phyloP scores from a whole-genome alignment of 352 stramenopile genomes.

The Phytophthora rubi region DNA sequence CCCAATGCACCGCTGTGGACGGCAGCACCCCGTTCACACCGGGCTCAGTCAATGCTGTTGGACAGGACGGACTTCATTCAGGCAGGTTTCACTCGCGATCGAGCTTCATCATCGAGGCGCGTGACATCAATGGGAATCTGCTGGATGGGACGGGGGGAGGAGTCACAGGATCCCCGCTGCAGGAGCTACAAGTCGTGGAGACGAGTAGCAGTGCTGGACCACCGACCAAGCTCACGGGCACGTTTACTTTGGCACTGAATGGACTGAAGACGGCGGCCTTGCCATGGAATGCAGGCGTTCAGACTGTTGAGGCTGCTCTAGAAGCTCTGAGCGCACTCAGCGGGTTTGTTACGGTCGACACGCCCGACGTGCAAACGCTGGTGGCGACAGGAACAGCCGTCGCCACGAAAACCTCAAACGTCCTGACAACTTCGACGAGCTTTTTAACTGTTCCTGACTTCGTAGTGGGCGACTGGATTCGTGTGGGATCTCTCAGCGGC shows the following conservation, averaged over 20 bases:
- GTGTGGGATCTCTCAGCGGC: slow-evolving; percentile 77
- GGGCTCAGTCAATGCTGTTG: slow-evolving; percentile 61
- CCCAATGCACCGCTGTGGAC: slow-evolving; percentile 74
- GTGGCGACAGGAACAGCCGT: slow-evolving; percentile 60
- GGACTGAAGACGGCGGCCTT: slow-evolving; percentile 62
- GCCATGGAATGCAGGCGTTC: slow-evolving; percentile 79
- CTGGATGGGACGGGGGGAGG: slow-evolving; percentile 85
- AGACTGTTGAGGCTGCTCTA: slow-evolving; percentile 77
- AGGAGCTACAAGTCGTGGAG: slow-evolving; percentile 94
- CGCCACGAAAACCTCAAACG: slow-evolving; percentile 83
- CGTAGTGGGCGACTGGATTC: slow-evolving; percentile 92
- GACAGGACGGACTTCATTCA: slow-evolving; percentile 62
- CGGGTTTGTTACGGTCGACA: slow-evolving; percentile 88
- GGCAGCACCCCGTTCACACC: slow-evolving; percentile 63
- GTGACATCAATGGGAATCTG: slow-evolving; percentile 92
- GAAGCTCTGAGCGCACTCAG: slow-evolving; percentile 78
- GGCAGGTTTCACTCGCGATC: slow-evolving; percentile 72
- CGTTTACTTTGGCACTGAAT: slow-evolving; percentile 81
- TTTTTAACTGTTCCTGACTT: slow-evolving; percentile 66
- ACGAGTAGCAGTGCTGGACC: slow-evolving; percentile 52
- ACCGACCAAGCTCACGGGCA: slow-evolving; percentile 57
- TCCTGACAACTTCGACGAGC: slow-evolving; percentile 63
- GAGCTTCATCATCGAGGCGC: slow-evolving; percentile 93
- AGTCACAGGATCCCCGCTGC: slow-evolving; percentile 52
- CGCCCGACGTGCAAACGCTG: slow-evolving; percentile 83